Conservation (phyloP, 177 flowering plant genomes). For the Vitis hybrid region DNA sequence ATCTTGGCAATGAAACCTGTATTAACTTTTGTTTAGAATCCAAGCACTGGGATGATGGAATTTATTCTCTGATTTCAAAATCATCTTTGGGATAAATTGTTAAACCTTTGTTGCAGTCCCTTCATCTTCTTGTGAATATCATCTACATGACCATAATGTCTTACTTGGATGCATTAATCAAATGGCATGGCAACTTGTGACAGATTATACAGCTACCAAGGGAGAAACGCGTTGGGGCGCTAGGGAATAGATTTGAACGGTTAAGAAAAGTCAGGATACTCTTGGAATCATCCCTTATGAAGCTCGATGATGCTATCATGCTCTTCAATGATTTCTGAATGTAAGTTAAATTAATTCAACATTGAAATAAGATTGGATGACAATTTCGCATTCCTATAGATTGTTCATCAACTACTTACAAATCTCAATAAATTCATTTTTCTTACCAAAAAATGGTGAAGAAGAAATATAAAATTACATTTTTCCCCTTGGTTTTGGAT, state of each 20-base stretch:
- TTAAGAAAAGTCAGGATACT: slow-evolving; percentile 27
- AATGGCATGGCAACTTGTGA: slow-evolving; percentile 3
- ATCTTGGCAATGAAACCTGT: too few relatives aligned
- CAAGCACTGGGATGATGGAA: neutral
- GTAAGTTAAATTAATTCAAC: neutral
- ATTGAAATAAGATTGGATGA: too few relatives aligned
- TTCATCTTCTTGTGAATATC: neutral
- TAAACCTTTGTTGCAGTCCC: neutral
- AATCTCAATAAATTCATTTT: too few relatives aligned
- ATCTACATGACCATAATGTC: too few relatives aligned
- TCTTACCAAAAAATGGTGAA: too few relatives aligned
- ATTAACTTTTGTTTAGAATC: neutral
- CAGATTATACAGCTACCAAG: slow-evolving; percentile 45
- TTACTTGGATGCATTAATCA: neutral
- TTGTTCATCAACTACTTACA: too few relatives aligned
- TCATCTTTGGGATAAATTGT: neutral
- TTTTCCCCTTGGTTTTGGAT: too few relatives aligned
- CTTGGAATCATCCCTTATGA: slow-evolving; percentile 53
- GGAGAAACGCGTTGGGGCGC: slow-evolving; percentile 30
- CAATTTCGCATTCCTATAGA: too few relatives aligned
- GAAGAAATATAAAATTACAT: too few relatives aligned
- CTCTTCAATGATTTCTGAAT: slow-evolving; percentile 67
- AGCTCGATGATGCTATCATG: slow-evolving; percentile 76
- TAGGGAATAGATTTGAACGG: slow-evolving; percentile 25
- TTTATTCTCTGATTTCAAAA: neutral